phyloP scores from a whole-genome alignment of 2,329 filamentous ascomycete species.

The Domatiomyces catenatus region DNA sequence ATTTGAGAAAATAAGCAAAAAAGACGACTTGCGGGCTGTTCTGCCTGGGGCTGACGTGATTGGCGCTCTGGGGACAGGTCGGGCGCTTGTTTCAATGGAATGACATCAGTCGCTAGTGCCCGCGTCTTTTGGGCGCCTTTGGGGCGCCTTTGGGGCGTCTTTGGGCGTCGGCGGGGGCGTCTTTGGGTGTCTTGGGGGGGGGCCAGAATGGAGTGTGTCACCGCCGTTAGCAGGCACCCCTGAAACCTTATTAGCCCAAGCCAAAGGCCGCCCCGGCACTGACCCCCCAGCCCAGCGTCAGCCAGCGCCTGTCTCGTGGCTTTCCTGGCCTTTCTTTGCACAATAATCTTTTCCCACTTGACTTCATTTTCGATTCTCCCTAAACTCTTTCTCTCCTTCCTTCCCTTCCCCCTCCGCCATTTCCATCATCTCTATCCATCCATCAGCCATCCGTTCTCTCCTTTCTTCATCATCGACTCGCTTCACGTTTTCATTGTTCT shows the following conservation, averaged over 20 bases:
- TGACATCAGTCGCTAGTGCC: neutral
- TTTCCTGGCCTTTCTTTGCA: neutral
- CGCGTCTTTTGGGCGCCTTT: too few relatives aligned
- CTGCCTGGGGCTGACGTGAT: neutral
- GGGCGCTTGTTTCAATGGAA: neutral
- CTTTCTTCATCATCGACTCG: slow-evolving; percentile 1
- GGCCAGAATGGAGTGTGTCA: neutral
- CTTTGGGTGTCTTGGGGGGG: too few relatives aligned
- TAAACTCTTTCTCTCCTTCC: neutral
- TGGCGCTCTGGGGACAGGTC: neutral
- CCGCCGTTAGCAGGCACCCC: neutral
- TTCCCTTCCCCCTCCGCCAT: neutral
- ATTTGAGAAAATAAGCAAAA: too few relatives aligned
- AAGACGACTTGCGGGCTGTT: too few relatives aligned
- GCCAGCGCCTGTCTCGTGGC: slow-evolving; percentile 1
- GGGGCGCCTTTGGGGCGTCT: too few relatives aligned
- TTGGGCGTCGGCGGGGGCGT: too few relatives aligned
- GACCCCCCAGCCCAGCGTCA: neutral
- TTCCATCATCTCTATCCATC: neutral
- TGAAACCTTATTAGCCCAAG: neutral
- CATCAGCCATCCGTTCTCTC: slow-evolving; percentile 1
- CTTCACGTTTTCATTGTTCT: neutral
- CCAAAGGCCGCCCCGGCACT: neutral
- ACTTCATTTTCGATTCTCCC: neutral
- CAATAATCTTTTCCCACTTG: neutral